These are phyloP conservation scores for Ogataea haglerorum DNA, from an alignment of 805 yeast species.

Conservation along the genomic window DNA sequence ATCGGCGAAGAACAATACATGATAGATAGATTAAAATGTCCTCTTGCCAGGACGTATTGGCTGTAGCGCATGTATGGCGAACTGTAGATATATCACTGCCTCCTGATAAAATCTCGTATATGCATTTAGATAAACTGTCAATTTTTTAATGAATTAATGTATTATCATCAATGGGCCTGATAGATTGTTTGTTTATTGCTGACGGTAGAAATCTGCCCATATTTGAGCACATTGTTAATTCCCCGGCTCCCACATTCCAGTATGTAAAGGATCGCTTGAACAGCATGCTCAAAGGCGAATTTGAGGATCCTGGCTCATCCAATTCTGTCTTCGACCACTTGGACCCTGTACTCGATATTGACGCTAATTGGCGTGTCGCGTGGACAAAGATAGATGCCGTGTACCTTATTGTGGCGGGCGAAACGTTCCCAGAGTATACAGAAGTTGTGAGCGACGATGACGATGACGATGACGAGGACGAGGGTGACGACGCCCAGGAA, in stretches of 20 bases:
- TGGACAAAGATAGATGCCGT: slow-evolving; percentile 28
- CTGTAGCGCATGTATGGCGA: too few relatives aligned
- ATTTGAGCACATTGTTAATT: slow-evolving; percentile 24
- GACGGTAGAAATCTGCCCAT: slow-evolving; percentile 26
- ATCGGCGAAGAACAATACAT: too few relatives aligned
- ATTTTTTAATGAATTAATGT: too few relatives aligned
- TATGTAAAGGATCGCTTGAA: slow-evolving; percentile 25
- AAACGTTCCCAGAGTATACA: slow-evolving; percentile 11
- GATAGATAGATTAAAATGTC: too few relatives aligned
- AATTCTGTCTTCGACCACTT: slow-evolving; percentile 16
- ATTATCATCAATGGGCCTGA: slow-evolving; percentile 27
- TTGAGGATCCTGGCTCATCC: neutral
- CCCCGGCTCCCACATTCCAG: slow-evolving; percentile 27
- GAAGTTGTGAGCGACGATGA: slow-evolving; percentile 29
- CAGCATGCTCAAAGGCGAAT: neutral
- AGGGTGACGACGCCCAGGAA: slow-evolving; percentile 19
- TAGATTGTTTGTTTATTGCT: slow-evolving; percentile 30
- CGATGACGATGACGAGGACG: slow-evolving; percentile 31
- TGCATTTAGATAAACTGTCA: too few relatives aligned
- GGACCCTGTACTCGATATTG: slow-evolving; percentile 29
- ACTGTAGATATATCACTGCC: too few relatives aligned
- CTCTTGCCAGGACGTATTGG: too few relatives aligned
- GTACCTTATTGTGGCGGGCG: slow-evolving; percentile 18
- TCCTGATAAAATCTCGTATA: too few relatives aligned
- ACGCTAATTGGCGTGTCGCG: slow-evolving; percentile 29